Percentiles rank a stretch among this genome's conserved stretches.
Conservation (phyloP, 495 filamentous ascomycete genomes). For the Penicillium coprophilum region DNA sequence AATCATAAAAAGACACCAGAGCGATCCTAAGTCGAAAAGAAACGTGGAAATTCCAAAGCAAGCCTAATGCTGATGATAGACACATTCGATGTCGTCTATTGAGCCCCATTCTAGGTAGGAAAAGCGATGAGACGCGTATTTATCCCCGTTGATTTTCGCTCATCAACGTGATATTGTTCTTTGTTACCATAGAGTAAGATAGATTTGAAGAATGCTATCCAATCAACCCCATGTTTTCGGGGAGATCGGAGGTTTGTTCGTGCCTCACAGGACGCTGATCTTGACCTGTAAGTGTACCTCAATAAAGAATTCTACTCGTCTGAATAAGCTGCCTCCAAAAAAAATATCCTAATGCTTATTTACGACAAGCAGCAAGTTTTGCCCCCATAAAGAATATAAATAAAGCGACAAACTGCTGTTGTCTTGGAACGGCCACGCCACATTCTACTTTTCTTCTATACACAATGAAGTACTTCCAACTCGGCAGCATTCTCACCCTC, state of each 20-base stretch:
- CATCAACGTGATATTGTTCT: neutral
- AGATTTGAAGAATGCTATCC: neutral
- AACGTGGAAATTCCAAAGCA: no score
- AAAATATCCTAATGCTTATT: neutral
- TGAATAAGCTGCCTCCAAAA: neutral
- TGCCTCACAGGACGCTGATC: neutral
- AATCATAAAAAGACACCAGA: neutral
- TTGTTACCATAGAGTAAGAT: neutral
- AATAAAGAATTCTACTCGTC: neutral
- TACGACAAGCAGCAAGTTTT: neutral
- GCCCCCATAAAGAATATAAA: neutral
- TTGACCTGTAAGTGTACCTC: neutral
- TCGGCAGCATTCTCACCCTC: neutral
- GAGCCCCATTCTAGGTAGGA: constrained; percentile 2
- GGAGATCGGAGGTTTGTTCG: neutral
- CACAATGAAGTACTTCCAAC: constrained; percentile 11
- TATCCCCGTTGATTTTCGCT: neutral
- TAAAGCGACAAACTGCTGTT: neutral
- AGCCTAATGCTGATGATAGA: neutral
- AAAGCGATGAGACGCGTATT: neutral
- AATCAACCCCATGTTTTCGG: neutral
- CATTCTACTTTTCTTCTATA: neutral
- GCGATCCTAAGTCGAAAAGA: neutral
- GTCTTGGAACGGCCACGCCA: neutral
- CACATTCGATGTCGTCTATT: neutral